Evolutionary conservation across 2,329 filamentous ascomycete species (phyloP), one percentile per base, ranked within the genome.

Genomic region (Tolypocladium tropicale): DNA sequence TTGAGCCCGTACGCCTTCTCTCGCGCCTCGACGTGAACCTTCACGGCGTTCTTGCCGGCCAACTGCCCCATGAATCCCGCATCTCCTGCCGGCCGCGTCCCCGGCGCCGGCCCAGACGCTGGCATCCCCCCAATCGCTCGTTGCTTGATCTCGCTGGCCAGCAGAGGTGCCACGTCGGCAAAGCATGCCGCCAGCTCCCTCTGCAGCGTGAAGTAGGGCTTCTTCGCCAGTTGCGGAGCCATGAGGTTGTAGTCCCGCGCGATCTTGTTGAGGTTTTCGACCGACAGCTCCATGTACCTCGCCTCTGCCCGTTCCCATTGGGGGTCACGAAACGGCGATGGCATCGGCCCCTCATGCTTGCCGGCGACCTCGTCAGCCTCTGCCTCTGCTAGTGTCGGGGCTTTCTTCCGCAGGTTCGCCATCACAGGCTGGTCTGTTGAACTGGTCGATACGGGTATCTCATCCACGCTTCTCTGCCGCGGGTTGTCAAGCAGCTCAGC

Each of bases 161-260:
- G 71, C 51, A 79, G 75, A 0, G 90, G 90, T 7, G 93, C 93
- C 1, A 95, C 86, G 58, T 96, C 92, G 0, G 90, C 88, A 66
- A 85, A 97, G 68, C 92, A 96, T 3, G 82, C 78, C 33, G 78
- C 79, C 18, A 97, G 78, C 72, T 99, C 94, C 52, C 93, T 83
- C 49, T 91, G 83, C 9, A 97, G 81, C 2, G 79, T 85, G 66
- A 90, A 91, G 70, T 97, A 97, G 0, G 93, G 90, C 70, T 96
- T 96, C 72, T 94, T 95, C 2, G 93, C 92, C 2, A 96, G 78
- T 55, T 90, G 86, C 0, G 94, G 94, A 0, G 94, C 93, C 84
- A 95, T 93, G 3, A 97, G 81, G 64, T 97, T 97, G 76, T 99
- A 99, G 16, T 89, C 89, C 30, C 94, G 83, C 9, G 90, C 87